Evolutionary conservation across 1,284 basidiomycete genomes (phyloP).

Genomic region (Ganoderma meredithae): DNA sequence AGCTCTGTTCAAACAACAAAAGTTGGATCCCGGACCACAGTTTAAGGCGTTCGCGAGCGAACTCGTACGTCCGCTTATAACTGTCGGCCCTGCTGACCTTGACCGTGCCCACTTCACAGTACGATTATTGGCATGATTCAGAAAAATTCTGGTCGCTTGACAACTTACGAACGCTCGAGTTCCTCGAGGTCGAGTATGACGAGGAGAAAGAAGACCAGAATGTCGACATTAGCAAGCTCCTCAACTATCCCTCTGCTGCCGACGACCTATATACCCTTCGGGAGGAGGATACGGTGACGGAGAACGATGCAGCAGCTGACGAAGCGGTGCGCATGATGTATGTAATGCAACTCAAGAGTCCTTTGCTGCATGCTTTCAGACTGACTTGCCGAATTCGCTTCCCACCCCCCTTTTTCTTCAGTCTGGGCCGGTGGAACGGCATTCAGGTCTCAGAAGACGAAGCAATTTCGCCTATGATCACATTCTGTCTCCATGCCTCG

Average conservation of each 20-base stretch:
- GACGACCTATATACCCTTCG: neutral
- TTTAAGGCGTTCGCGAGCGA: conserved; percentile 39
- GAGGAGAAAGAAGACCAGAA: conserved; percentile 1
- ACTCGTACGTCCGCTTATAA: conserved; percentile 31
- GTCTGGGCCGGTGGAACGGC: conserved; percentile 23
- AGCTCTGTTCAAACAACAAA: conserved; percentile 47
- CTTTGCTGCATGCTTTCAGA: no score
- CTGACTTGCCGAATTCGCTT: neutral
- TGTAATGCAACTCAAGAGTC: neutral
- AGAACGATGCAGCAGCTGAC: neutral
- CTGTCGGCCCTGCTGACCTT: neutral
- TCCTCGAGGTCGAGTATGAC: conserved; percentile 9
- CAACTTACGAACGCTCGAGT: conserved; percentile 6
- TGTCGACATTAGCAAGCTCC: neutral
- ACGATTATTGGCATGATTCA: conserved; percentile 22
- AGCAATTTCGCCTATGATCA: conserved; percentile 6
- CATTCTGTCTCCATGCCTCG: conserved; percentile 20
- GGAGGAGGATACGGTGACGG: neutral
- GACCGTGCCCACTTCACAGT: neutral
- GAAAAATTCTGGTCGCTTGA: conserved; percentile 14
- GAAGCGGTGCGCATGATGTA: conserved; percentile 13
- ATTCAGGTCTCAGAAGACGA: conserved; percentile 7
- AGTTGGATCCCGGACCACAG: conserved; percentile 35
- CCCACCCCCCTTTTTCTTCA: neutral
- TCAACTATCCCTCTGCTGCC: neutral